These are phyloP conservation scores for Psilocybe sp. DNA, from an alignment of 768 basidiomycete genomes.

Conservation along the genomic window DNA sequence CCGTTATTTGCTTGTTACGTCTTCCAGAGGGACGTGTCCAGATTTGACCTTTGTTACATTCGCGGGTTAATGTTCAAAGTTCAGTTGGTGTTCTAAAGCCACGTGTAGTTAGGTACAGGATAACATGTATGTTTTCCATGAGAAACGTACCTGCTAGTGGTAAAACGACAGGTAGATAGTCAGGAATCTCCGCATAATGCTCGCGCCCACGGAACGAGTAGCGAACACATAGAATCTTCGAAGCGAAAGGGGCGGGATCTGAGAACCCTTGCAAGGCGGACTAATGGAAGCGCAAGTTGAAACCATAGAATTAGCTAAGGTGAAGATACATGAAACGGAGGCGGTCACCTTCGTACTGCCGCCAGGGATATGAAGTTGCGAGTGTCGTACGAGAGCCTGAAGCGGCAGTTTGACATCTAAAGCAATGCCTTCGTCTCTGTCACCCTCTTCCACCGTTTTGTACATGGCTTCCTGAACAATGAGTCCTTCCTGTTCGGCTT, in stretches of 20 bases:
- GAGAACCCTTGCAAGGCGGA: slow-evolving; percentile 82
- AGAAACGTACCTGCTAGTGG: slow-evolving; percentile 65
- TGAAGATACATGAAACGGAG: neutral
- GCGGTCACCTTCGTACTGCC: slow-evolving; percentile 68
- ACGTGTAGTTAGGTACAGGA: slow-evolving; percentile 1
- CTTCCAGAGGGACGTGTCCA: too few species aligned
- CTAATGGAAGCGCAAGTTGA: slow-evolving; percentile 29
- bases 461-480: slow-evolving; percentile 76
- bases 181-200: slow-evolving; percentile 79
- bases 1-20: too few species aligned
- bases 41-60: neutral
- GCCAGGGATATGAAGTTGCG: slow-evolving; percentile 75
- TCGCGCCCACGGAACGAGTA: slow-evolving; percentile 72
- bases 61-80: neutral
- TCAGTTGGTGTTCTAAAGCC: slow-evolving; percentile 18
- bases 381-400: slow-evolving; percentile 77
- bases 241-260: slow-evolving; percentile 74
- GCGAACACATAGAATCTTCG: slow-evolving; percentile 67
- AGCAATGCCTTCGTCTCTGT: slow-evolving; percentile 50
- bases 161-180: slow-evolving; percentile 65
- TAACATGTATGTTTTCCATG: neutral
- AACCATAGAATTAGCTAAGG: slow-evolving; percentile 5
- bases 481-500: slow-evolving; percentile 63
- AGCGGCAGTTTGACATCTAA: slow-evolving; percentile 80
- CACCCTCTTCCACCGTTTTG: slow-evolving; percentile 51